Conservation (phyloP, 1,139 yeast genomes). For the Hemisphaericaspora subhashii region DNA sequence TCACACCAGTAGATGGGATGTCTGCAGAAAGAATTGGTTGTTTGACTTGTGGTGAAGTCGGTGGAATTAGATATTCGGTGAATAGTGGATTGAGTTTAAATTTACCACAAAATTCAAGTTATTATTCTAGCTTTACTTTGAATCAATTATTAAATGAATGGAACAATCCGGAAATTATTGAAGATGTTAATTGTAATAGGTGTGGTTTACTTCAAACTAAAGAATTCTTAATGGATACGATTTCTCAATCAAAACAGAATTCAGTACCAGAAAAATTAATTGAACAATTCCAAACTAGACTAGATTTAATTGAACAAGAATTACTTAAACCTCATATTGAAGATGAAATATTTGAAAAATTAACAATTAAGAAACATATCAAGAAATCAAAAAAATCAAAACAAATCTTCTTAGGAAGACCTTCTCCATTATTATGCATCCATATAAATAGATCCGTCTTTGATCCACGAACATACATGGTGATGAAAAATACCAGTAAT, state of each 20-base stretch:
- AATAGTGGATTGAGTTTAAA: conserved; percentile 79
- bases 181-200: conserved; percentile 90
- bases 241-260: conserved; percentile 29
- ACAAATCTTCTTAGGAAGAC: conserved; percentile 76
- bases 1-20: conserved; percentile 90
- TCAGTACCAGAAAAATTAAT: conserved; percentile 38
- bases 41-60: conserved; percentile 85
- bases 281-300: conserved; percentile 49
- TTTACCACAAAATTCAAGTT: conserved; percentile 40
- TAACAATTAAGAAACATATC: conserved; percentile 75
- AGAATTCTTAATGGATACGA: conserved; percentile 42
- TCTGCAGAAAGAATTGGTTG: conserved; percentile 89
- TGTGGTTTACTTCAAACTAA: conserved; percentile 73
- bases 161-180: conserved; percentile 79
- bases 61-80: conserved; percentile 84
- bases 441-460: conserved; percentile 92
- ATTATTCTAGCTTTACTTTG: conserved; percentile 48
- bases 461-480: conserved; percentile 81
- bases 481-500: conserved; percentile 78
- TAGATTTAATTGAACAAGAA: conserved; percentile 57
- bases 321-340: conserved; percentile 66
- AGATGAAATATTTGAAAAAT: conserved; percentile 72
- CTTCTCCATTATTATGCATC: conserved; percentile 79
- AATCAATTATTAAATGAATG: conserved; percentile 66
- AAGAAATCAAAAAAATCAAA: conserved; percentile 79